phyloP scores from a whole-genome alignment of 2,329 filamentous ascomycete species.

The Beauveria scarabaeidicola region DNA sequence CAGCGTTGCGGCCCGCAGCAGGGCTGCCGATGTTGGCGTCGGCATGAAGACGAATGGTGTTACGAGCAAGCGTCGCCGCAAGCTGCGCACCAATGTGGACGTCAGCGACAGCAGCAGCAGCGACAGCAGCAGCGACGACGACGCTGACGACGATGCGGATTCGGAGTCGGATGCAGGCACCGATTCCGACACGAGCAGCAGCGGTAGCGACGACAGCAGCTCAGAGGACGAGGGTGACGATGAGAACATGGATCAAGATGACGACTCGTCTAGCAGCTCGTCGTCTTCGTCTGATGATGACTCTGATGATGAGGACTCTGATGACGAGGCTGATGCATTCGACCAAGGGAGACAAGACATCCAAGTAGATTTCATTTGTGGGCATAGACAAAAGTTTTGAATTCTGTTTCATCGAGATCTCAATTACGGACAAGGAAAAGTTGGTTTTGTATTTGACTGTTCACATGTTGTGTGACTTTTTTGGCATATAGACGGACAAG shows the following conservation, averaged over 20 bases:
- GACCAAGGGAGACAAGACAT: constrained; percentile 5
- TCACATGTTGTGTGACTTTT: neutral
- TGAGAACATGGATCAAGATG: constrained; percentile 12
- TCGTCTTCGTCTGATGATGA: constrained; percentile 32
- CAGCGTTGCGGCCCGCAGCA: constrained; percentile 7
- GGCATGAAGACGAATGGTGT: constrained; percentile 37
- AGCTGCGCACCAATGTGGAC: constrained; percentile 39
- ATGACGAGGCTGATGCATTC: constrained; percentile 18
- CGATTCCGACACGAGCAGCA: constrained; percentile 9
- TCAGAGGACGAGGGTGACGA: constrained; percentile 12
- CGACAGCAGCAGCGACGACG: constrained; percentile 29
- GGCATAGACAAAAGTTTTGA: constrained; percentile 3
- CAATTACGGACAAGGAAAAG: neutral
- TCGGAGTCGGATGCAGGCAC: constrained; percentile 22
- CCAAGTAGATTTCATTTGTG: constrained; percentile 5
- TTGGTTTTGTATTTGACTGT: neutral
- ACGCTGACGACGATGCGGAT: constrained; percentile 29
- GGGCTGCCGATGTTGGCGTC: constrained; percentile 19
- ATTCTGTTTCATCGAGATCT: neutral
- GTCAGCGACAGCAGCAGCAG: constrained; percentile 29
- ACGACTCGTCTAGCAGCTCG: constrained; percentile 33
- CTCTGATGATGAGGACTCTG: constrained; percentile 27
- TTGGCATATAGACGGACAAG: constrained; percentile 16
- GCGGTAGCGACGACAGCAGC: constrained; percentile 7
- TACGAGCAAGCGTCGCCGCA: constrained; percentile 42